These are phyloP conservation scores for Blastobotrys mokoenaii DNA, from an alignment of 805 yeast genomes.

Conservation along the genomic window DNA sequence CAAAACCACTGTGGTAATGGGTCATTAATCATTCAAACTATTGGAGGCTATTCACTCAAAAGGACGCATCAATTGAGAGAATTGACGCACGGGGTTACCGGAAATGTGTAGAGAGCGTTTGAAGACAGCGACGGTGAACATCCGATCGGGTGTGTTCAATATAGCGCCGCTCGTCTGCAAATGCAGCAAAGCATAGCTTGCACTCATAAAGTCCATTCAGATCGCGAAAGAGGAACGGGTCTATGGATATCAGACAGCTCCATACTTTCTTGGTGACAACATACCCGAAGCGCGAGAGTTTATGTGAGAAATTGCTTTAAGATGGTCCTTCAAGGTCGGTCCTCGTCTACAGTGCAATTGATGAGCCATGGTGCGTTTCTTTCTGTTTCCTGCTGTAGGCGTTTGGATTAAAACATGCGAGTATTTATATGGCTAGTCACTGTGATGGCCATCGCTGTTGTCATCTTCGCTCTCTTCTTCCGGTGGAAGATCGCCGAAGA, in stretches of 20 bases:
- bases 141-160: conserved; percentile 3
- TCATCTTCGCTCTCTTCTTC: conserved; percentile 4
- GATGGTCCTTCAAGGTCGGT: neutral
- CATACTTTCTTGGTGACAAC: neutral
- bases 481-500: conserved; percentile 21
- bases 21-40: too few species aligned
- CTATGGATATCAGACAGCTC: neutral
- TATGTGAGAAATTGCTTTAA: conserved; percentile 1
- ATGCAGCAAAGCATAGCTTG: conserved; percentile 3
- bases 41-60: too few species aligned
- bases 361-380: too few species aligned
- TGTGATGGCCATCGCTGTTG: conserved; percentile 2
- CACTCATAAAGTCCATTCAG: conserved; percentile 5
- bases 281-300: conserved; percentile 1
- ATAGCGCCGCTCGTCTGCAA: conserved; percentile 4
- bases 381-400: too few species aligned
- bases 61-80: too few species aligned
- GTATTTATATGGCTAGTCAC: too few species aligned
- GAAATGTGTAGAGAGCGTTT: too few species aligned
- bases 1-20: too few species aligned
- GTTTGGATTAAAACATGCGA: too few species aligned
- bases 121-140: conserved; percentile 1
- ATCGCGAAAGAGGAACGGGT: neutral
- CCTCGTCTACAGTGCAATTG: too few species aligned
- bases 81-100: too few species aligned